phyloP scores from a whole-genome alignment of 139 green algal species.

The Ettlia oleoabundans region DNA sequence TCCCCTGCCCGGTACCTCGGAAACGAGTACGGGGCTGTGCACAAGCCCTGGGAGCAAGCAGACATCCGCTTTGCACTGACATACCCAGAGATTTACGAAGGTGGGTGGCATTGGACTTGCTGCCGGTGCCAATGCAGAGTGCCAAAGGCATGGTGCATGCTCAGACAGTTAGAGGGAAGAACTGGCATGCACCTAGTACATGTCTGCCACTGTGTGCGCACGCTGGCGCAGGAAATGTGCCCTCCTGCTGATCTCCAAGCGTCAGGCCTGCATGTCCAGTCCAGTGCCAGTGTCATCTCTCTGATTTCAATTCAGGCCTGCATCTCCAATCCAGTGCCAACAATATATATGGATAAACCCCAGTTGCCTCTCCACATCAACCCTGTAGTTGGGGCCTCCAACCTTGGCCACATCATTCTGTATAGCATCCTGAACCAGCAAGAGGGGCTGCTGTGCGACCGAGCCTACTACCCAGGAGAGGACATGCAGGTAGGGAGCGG shows the following conservation, averaged over 20 bases:
- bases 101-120: no score
- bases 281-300: no score
- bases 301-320: no score
- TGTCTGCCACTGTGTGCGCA: not conserved
- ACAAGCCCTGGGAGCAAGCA: conserved; percentile 72
- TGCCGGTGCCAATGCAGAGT: no score
- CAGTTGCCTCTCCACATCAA: not conserved
- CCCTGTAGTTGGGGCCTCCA: conserved; percentile 58
- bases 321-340: no score
- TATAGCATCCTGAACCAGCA: conserved; percentile 72
- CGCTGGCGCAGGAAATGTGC: not conserved
- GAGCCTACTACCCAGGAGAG: conserved; percentile 67
- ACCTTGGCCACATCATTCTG: conserved; percentile 83
- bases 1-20: conserved; percentile 74
- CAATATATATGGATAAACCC: not conserved
- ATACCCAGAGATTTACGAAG: conserved; percentile 78
- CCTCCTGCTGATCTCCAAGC: not conserved
- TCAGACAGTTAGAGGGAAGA: no score
- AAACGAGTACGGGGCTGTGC: conserved; percentile 82
- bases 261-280: no score
- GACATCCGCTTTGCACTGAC: conserved; percentile 74
- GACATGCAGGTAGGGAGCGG: not conserved
- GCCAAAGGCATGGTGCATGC: no score
- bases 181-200: no score
- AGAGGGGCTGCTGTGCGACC: conserved; percentile 71